phyloP scores from a whole-genome alignment of 2,329 filamentous ascomycete genomes.

The Trichoderma simmonsii region DNA sequence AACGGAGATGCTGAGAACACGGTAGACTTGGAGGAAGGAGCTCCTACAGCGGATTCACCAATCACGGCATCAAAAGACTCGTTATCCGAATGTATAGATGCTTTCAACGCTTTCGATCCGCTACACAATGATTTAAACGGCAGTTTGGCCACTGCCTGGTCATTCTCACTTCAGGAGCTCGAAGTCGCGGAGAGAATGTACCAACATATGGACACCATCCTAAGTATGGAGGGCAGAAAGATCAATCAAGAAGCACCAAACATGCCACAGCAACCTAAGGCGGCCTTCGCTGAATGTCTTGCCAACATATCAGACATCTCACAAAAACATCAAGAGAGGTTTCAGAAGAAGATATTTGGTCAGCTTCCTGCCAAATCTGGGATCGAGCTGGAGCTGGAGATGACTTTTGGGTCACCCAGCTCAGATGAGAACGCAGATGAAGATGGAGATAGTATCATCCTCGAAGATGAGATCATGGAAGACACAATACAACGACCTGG shows the following conservation, averaged over 20 bases:
- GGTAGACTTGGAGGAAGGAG: not conserved
- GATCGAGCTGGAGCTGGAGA: conserved; percentile 18
- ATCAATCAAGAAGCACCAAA: not conserved
- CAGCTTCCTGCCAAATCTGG: not conserved
- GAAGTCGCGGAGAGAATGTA: conserved; percentile 9
- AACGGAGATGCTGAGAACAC: not conserved
- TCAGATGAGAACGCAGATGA: not conserved
- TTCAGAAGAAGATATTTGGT: not conserved
- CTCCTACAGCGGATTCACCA: not conserved
- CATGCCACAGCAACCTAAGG: not conserved
- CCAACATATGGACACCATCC: not conserved
- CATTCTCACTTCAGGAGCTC: conserved; percentile 4
- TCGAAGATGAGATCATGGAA: not conserved
- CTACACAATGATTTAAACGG: not conserved
- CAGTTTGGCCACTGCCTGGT: too few species aligned
- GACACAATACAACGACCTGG: not conserved
- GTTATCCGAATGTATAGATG: conserved; percentile 8
- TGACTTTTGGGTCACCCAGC: not conserved
- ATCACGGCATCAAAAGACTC: not conserved
- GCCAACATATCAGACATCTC: not conserved
- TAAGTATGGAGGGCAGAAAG: not conserved
- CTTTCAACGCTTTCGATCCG: conserved; percentile 13
- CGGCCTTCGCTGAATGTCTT: not conserved
- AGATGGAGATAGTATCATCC: not conserved
- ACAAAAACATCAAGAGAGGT: not conserved